Evolutionary conservation across 2,329 filamentous ascomycete species (phyloP).

Genomic region (Cladophialophora psammophila): DNA sequence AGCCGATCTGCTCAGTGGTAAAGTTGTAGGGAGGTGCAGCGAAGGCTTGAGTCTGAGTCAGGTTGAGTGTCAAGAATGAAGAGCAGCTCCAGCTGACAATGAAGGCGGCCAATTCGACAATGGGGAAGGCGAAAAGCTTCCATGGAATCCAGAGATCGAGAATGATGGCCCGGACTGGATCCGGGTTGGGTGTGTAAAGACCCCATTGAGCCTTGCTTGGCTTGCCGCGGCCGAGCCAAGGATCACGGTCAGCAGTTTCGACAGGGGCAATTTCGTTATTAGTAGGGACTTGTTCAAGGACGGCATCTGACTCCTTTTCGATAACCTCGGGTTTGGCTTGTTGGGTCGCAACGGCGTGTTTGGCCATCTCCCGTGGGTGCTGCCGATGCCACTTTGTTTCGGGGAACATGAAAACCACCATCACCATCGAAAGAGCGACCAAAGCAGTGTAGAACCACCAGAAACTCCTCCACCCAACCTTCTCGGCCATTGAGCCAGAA

Average conservation of each 20-base stretch:
- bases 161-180: constrained; percentile 54
- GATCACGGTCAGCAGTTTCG: constrained; percentile 54
- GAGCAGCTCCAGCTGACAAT: constrained; percentile 67
- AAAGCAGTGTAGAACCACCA: constrained; percentile 71
- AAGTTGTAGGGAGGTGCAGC: constrained; percentile 64
- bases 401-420: constrained; percentile 67
- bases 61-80: constrained; percentile 66
- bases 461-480: constrained; percentile 67
- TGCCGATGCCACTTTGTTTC: constrained; percentile 67
- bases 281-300: constrained; percentile 12
- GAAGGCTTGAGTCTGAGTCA: constrained; percentile 65
- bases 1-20: constrained; percentile 58
- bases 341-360: constrained; percentile 7
- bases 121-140: constrained; percentile 68
- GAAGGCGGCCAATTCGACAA: constrained; percentile 68
- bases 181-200: constrained; percentile 58
- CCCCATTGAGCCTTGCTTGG: constrained; percentile 65
- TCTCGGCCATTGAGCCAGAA: constrained; percentile 66
- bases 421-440: constrained; percentile 57
- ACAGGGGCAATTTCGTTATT: constrained; percentile 26
- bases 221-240: constrained; percentile 62
- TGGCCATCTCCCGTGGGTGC: constrained; percentile 43
- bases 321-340: constrained; percentile 12
- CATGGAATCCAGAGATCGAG: constrained; percentile 67
- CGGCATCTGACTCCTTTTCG: constrained; percentile 23